phyloP scores from a whole-genome alignment of 2,329 filamentous ascomycete genomes.

The Tolypocladium tropicale region DNA sequence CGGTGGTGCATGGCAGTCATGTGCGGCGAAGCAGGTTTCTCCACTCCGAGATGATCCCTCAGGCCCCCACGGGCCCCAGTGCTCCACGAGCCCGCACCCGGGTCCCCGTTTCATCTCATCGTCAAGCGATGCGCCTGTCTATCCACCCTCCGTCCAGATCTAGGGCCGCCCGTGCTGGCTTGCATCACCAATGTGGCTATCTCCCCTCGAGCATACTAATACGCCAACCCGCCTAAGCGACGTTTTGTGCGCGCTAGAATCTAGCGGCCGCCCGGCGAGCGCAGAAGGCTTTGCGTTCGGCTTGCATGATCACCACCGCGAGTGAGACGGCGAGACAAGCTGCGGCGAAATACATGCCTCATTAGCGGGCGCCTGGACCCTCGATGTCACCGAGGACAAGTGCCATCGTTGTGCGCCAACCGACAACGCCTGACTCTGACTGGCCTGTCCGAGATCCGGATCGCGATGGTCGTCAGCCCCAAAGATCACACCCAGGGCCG shows the following conservation, averaged over 20 bases:
- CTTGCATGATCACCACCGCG: not conserved
- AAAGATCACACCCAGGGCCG: conserved; percentile 10
- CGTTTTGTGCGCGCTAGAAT: not conserved
- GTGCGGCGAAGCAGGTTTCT: not conserved
- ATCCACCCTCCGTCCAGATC: not conserved
- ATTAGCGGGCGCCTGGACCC: not conserved
- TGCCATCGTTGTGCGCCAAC: not conserved
- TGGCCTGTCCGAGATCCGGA: not conserved
- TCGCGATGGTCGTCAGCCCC: conserved; percentile 6
- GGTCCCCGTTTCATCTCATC: not conserved
- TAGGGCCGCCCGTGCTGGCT: not conserved
- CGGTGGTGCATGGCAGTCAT: not conserved
- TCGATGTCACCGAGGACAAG: not conserved
- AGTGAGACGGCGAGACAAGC: not conserved
- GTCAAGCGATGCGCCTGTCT: not conserved
- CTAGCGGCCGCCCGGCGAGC: not conserved
- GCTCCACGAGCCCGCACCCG: not conserved
- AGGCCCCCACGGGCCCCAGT: not conserved
- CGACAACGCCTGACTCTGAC: not conserved
- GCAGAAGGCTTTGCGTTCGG: not conserved
- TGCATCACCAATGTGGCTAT: not conserved
- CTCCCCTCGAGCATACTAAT: not conserved
- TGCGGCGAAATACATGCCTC: not conserved
- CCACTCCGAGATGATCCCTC: not conserved
- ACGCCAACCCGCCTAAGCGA: not conserved